Percentiles rank a stretch among this genome's conserved stretches.
Evolutionary conservation across 2,329 filamentous ascomycete genomes (phyloP).

Genomic region (Neofusicoccum sp.): DNA sequence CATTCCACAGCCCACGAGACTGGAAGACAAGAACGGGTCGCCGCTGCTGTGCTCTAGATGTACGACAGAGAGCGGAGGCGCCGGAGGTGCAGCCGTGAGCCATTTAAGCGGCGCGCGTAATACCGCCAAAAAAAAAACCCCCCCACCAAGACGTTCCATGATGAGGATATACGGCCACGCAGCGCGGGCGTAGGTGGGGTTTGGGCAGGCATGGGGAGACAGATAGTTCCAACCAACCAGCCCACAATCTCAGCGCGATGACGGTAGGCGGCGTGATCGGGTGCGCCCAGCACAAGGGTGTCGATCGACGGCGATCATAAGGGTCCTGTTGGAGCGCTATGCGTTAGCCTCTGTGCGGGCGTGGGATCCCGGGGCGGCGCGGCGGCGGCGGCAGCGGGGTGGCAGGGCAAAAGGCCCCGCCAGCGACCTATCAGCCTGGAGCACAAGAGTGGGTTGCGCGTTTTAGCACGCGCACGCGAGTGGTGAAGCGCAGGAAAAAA

Average conservation of each 20-base stretch:
- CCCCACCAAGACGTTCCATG: background rate
- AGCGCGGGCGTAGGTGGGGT: background rate
- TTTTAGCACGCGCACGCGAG: no score
- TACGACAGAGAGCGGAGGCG: background rate
- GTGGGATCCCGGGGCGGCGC: background rate
- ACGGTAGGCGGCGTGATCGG: background rate
- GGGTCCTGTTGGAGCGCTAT: conserved; percentile 3
- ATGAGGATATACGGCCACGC: background rate
- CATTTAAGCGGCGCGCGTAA: conserved; percentile 1
- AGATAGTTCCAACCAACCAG: background rate
- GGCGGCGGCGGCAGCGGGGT: background rate
- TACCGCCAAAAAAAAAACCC: background rate
- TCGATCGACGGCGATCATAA: conserved; percentile 11
- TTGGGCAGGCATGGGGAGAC: background rate
- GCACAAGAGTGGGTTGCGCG: no score
- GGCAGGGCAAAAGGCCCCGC: background rate
- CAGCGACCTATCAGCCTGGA: no score
- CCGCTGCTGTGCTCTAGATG: background rate
- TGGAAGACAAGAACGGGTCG: background rate
- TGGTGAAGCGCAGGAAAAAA: background rate
- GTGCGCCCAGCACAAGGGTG: background rate
- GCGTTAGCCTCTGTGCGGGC: background rate
- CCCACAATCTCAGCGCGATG: background rate
- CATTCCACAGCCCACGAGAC: background rate
- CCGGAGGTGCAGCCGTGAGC: background rate